phyloP scores from a whole-genome alignment of 352 stramenopile species.

The Globisporangium ultimum region DNA sequence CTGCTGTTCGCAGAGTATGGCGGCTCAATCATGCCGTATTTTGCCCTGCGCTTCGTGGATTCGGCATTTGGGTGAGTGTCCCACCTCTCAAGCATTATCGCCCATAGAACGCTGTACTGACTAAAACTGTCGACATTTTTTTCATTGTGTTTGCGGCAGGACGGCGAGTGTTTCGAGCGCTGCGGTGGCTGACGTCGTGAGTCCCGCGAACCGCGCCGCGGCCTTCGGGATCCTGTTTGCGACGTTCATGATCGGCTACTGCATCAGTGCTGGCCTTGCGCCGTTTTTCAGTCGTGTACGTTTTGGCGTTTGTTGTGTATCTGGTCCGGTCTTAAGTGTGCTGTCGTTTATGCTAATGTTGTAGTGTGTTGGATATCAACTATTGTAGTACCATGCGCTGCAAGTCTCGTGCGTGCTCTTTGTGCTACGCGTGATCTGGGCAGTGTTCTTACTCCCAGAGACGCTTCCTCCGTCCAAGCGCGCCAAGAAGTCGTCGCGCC shows the following conservation, averaged over 20 bases:
- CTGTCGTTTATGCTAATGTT: too few relatives aligned
- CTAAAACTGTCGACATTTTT: too few relatives aligned
- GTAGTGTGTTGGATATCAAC: neutral
- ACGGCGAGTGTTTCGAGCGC: conserved; percentile 55
- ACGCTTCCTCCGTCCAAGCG: conserved; percentile 42
- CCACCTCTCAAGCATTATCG: neutral
- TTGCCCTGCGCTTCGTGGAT: conserved; percentile 49
- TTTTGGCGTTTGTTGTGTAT: neutral
- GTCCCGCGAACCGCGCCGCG: conserved; percentile 40
- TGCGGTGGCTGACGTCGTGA: conserved; percentile 58
- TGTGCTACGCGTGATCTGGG: conserved; percentile 49
- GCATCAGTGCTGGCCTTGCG: conserved; percentile 41
- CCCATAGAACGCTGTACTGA: too few relatives aligned
- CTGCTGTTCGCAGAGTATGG: conserved; percentile 61
- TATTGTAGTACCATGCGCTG: conserved; percentile 39
- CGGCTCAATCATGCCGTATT: conserved; percentile 62
- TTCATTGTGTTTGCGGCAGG: conserved; percentile 14
- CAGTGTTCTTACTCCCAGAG: conserved; percentile 51
- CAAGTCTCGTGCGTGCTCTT: conserved; percentile 43
- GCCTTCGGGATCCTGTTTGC: conserved; percentile 64
- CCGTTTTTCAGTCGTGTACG: conserved; percentile 50
- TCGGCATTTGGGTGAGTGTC: conserved; percentile 42
- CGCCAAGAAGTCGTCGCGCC: conserved; percentile 21
- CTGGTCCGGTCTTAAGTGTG: too few relatives aligned
- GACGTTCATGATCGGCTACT: conserved; percentile 52